Evolutionary conservation across 2,329 filamentous ascomycete species (phyloP).

Genomic region (Elsinoe fawcettii): DNA sequence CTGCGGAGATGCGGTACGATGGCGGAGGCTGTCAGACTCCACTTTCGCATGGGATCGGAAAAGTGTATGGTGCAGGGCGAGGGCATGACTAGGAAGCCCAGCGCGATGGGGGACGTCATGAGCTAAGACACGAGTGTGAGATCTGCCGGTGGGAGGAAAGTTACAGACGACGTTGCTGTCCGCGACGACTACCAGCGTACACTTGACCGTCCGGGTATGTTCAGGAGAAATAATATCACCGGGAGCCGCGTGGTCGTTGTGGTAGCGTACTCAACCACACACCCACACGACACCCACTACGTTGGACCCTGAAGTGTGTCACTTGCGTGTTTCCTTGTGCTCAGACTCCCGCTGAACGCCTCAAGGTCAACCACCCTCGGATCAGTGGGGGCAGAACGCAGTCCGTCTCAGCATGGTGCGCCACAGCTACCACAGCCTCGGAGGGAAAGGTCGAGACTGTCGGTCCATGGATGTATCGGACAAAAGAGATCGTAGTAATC

Average conservation of each 20-base stretch:
- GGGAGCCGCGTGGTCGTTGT: neutral
- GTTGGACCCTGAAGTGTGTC: neutral
- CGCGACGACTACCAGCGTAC: neutral
- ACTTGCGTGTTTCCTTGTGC: neutral
- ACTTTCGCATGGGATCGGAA: neutral
- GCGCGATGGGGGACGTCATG: too few species aligned
- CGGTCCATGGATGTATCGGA: neutral
- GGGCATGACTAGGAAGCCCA: neutral
- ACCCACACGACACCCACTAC: neutral
- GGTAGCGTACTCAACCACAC: conserved; percentile 1
- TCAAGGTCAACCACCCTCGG: neutral
- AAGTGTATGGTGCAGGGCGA: neutral
- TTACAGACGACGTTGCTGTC: neutral
- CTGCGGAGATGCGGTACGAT: neutral
- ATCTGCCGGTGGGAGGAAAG: too few species aligned
- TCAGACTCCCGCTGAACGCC: neutral
- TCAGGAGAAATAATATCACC: conserved; percentile 1
- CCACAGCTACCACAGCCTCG: neutral
- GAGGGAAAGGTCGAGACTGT: neutral
- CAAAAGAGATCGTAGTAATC: too few species aligned
- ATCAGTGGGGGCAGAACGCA: neutral
- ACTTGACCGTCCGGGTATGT: neutral
- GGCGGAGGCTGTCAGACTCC: neutral
- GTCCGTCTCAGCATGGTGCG: neutral
- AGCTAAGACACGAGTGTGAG: too few species aligned